These are phyloP conservation scores for Fomitopsis schrenkii DNA, from an alignment of 1,284 basidiomycete genomes.

Conservation along the genomic window DNA sequence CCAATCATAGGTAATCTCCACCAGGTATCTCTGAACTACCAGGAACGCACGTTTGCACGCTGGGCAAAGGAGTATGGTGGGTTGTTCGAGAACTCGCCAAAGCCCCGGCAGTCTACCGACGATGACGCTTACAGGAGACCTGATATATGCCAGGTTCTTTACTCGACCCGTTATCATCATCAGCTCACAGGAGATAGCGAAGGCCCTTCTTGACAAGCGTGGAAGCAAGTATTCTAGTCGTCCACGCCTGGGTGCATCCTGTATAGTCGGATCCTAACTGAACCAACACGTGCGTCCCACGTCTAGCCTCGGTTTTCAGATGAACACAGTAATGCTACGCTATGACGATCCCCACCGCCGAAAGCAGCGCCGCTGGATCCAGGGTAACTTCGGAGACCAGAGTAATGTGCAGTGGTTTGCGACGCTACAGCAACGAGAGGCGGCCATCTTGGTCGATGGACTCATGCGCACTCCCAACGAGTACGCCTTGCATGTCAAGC, in stretches of 20 bases:
- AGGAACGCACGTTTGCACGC: neutral
- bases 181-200: neutral
- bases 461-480: neutral
- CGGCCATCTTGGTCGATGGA: neutral
- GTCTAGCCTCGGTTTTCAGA: no score
- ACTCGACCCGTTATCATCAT: neutral
- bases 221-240: neutral
- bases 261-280: no score
- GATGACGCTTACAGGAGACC: no score
- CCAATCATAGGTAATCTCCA: constrained; percentile 15
- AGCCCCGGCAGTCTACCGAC: constrained; percentile 10
- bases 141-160: neutral
- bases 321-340: no score
- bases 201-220: neutral
- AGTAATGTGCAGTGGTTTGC: neutral
- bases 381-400: neutral
- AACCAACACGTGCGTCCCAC: no score
- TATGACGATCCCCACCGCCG: neutral
- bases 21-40: constrained; percentile 3
- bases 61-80: neutral
- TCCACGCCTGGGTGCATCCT: neutral
- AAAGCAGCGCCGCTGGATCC: neutral
- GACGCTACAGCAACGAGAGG: neutral
- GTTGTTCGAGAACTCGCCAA: neutral
- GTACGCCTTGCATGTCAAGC: neutral